These are phyloP conservation scores for Teratosphaeria pseudoeucalypti DNA, from an alignment of 2,329 filamentous ascomycete genomes.

Conservation along the genomic window DNA sequence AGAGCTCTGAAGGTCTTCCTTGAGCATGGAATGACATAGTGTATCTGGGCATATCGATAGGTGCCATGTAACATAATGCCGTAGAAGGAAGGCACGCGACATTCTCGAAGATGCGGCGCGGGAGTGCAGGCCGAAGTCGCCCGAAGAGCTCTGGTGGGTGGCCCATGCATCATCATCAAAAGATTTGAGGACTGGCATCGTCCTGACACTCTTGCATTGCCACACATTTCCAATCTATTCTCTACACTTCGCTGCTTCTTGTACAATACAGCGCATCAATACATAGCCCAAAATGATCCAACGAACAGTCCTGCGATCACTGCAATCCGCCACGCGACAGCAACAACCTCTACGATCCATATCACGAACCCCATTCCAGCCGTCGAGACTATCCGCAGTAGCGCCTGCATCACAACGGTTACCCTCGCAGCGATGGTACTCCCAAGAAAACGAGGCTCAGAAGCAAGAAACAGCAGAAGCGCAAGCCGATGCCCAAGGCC, in stretches of 20 bases:
- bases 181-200: not conserved
- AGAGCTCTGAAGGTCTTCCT: no score
- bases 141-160: not conserved
- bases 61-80: not conserved
- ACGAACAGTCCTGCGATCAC: slow-evolving; percentile 39
- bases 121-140: not conserved
- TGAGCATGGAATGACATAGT: no score
- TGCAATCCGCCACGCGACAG: slow-evolving; percentile 28
- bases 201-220: not conserved
- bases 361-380: slow-evolving; percentile 26
- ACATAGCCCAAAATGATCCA: slow-evolving; percentile 34
- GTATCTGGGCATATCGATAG: no score
- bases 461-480: slow-evolving; percentile 29
- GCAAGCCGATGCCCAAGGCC: slow-evolving; percentile 18
- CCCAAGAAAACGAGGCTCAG: slow-evolving; percentile 34
- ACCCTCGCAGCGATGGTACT: slow-evolving; percentile 32
- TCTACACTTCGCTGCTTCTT: not conserved
- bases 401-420: slow-evolving; percentile 22
- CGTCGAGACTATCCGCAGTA: slow-evolving; percentile 11
- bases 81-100: not conserved
- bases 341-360: slow-evolving; percentile 8
- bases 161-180: not conserved
- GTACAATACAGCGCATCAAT: not conserved
- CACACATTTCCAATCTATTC: not conserved
- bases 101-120: not conserved